Evolutionary conservation across 306 rosid genomes (phyloP).

Genomic region (Sicyos baderoa): DNA sequence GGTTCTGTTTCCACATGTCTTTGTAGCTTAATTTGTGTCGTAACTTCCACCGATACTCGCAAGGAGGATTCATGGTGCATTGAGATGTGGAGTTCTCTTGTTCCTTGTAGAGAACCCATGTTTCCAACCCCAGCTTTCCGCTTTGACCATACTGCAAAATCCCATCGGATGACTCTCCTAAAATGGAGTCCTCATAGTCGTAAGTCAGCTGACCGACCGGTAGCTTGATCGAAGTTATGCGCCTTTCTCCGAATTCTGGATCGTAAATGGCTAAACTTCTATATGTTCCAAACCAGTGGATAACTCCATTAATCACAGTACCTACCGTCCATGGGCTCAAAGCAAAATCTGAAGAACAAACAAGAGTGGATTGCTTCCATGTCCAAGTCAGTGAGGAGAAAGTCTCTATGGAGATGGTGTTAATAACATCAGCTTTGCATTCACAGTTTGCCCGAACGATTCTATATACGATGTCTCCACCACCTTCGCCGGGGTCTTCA

Average conservation of each 20-base stretch:
- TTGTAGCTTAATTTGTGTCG: constrained; percentile 41
- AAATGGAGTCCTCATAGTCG: constrained; percentile 57
- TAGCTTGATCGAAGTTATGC: constrained; percentile 38
- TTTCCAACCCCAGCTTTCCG: constrained; percentile 53
- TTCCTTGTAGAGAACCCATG: constrained; percentile 60
- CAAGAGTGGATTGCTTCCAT: constrained; percentile 64
- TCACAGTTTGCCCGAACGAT: constrained; percentile 66
- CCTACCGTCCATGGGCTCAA: constrained; percentile 57
- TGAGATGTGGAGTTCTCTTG: background rate
- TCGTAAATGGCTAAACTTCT: constrained; percentile 62
- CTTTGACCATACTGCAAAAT: constrained; percentile 69
- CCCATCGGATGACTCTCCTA: constrained; percentile 71
- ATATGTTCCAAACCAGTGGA: constrained; percentile 64
- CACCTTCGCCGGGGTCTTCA: constrained; percentile 33
- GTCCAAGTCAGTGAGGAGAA: constrained; percentile 56
- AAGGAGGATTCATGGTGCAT: constrained; percentile 24
- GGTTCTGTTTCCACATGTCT: constrained; percentile 50
- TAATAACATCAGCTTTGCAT: constrained; percentile 42
- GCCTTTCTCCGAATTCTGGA: constrained; percentile 51
- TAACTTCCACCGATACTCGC: constrained; percentile 36
- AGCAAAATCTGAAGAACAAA: constrained; percentile 46
- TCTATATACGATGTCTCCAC: constrained; percentile 36
- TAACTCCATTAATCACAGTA: constrained; percentile 50
- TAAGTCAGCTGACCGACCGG: constrained; percentile 42
- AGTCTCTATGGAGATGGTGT: constrained; percentile 63